Evolutionary conservation across 1,284 basidiomycete species (phyloP).

Genomic region (Polyporus tsugae): DNA sequence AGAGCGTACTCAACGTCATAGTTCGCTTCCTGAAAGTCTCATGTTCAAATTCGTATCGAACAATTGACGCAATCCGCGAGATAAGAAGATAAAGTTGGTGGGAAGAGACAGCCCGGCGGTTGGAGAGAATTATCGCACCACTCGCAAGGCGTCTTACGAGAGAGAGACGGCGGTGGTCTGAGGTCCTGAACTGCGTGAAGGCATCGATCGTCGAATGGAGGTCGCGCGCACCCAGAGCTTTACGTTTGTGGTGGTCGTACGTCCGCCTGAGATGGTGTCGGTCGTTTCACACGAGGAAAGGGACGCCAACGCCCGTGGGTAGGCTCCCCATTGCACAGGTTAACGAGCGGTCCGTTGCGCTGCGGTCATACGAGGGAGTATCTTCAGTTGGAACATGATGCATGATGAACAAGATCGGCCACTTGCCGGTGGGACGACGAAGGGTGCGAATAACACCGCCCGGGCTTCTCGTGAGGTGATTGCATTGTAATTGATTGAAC

Average conservation of each 20-base stretch:
- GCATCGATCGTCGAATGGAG: background rate
- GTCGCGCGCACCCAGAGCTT: too few species aligned
- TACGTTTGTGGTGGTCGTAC: constrained; percentile 1
- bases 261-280: background rate
- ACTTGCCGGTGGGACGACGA: constrained; percentile 1
- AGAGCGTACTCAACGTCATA: background rate
- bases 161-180: constrained; percentile 1
- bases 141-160: background rate
- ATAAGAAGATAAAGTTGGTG: constrained; percentile 8
- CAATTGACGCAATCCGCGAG: background rate
- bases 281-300: background rate
- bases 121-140: background rate
- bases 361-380: background rate
- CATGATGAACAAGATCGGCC: constrained; percentile 1
- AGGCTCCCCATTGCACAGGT: background rate
- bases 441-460: background rate
- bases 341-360: constrained; percentile 2
- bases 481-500: background rate
- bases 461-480: background rate
- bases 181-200: background rate
- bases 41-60: background rate
- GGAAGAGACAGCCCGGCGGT: background rate
- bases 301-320: background rate
- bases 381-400: background rate
- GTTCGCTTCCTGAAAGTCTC: background rate